Evolutionary conservation across 805 yeast genomes (phyloP).

Genomic region (Candida vaughaniae): DNA sequence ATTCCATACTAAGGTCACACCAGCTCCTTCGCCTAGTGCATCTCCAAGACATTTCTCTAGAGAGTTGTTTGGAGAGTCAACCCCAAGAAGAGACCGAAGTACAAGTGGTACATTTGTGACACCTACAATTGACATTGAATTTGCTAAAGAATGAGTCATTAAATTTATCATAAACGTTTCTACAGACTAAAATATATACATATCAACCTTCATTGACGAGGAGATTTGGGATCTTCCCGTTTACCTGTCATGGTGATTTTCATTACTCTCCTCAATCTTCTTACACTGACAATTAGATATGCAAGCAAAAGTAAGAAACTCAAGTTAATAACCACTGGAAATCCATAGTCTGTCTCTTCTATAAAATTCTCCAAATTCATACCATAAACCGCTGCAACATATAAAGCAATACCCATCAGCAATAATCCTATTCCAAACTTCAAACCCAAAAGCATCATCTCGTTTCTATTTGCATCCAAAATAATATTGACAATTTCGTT

Average conservation of each 20-base stretch:
- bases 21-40: slow-evolving; percentile 36
- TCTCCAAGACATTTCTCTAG: slow-evolving; percentile 31
- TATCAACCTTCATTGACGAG: too few relatives aligned
- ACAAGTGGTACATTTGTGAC: slow-evolving; percentile 22
- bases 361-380: slow-evolving; percentile 93
- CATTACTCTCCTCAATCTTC: slow-evolving; percentile 62
- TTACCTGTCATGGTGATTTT: slow-evolving; percentile 63
- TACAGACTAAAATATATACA: background rate
- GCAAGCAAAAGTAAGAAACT: slow-evolving; percentile 43
- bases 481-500: slow-evolving; percentile 94
- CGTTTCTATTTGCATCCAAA: slow-evolving; percentile 90
- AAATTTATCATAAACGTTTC: too few relatives aligned
- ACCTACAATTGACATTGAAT: slow-evolving; percentile 28
- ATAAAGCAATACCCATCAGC: slow-evolving; percentile 77
- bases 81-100: slow-evolving; percentile 9
- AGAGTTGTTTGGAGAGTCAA: slow-evolving; percentile 5
- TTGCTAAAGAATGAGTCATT: slow-evolving; percentile 16
- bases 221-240: too few relatives aligned
- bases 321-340: slow-evolving; percentile 42
- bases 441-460: slow-evolving; percentile 83
- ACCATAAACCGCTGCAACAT: slow-evolving; percentile 85
- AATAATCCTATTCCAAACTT: slow-evolving; percentile 80
- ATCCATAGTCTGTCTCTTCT: slow-evolving; percentile 78
- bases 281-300: slow-evolving; percentile 55
- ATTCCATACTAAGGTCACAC: slow-evolving; percentile 40